phyloP scores from a whole-genome alignment of 2,329 filamentous ascomycete species.

The Ophidiomyces ophidiicola region DNA sequence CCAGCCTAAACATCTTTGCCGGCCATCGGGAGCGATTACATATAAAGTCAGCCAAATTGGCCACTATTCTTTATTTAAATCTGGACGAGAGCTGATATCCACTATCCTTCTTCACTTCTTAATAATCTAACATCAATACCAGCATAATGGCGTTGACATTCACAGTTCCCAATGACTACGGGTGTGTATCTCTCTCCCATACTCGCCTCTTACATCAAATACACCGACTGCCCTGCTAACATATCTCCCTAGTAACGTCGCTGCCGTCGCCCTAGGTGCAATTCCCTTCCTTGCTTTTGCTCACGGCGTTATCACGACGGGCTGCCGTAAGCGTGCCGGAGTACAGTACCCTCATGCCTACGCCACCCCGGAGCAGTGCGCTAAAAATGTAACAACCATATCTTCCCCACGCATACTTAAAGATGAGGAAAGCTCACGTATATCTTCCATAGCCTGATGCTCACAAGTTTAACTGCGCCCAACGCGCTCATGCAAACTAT shows the following conservation, averaged over 20 bases:
- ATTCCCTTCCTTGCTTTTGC: conserved; percentile 42
- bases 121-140: conserved; percentile 2
- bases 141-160: conserved; percentile 29
- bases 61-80: too few relatives aligned
- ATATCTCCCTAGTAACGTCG: conserved; percentile 38
- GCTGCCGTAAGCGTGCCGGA: conserved; percentile 40
- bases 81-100: too few relatives aligned
- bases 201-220: conserved; percentile 3
- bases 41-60: too few relatives aligned
- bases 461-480: conserved; percentile 42
- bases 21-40: too few relatives aligned
- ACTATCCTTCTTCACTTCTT: too few relatives aligned
- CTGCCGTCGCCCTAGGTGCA: conserved; percentile 42
- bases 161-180: conserved; percentile 38
- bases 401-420: background rate
- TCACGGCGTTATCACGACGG: conserved; percentile 38
- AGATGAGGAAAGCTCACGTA: background rate
- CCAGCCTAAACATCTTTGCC: too few relatives aligned
- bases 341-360: conserved; percentile 48
- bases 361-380: conserved; percentile 44
- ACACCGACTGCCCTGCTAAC: background rate
- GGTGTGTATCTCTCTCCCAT: conserved; percentile 24
- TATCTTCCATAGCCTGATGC: conserved; percentile 27
- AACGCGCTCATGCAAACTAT: conserved; percentile 48
- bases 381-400: conserved; percentile 28